These are phyloP conservation scores for Xylariaceae sp. DNA, from an alignment of 2,329 filamentous ascomycete genomes.

Conservation along the genomic window DNA sequence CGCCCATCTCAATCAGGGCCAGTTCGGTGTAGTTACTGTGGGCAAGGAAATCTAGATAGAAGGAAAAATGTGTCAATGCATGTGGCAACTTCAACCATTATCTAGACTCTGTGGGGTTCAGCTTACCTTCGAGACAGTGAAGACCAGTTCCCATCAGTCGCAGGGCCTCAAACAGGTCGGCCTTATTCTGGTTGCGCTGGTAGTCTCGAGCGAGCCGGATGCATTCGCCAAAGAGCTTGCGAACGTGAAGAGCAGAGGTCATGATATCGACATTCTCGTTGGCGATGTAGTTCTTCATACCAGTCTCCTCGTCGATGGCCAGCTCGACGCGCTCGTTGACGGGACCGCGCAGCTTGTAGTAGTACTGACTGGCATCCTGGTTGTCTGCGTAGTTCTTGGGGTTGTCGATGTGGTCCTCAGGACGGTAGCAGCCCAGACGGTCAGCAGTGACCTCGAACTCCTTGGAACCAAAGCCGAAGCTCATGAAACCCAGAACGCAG, in stretches of 20 bases:
- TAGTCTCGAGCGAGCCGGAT: constrained; percentile 79
- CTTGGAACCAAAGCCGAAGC: constrained; percentile 73
- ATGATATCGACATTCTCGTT: constrained; percentile 73
- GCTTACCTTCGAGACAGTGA: constrained; percentile 73
- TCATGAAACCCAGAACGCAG: constrained; percentile 86
- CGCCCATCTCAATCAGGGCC: constrained; percentile 79
- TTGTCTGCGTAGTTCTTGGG: constrained; percentile 85
- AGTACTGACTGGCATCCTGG: constrained; percentile 75
- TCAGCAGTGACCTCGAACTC: constrained; percentile 82
- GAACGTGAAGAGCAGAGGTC: constrained; percentile 73
- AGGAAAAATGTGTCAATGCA: constrained; percentile 6
- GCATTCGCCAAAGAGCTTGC: constrained; percentile 64
- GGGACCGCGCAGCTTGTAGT: constrained; percentile 72
- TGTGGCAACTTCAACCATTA: neutral
- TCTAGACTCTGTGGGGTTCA: neutral
- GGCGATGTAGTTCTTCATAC: constrained; percentile 92
- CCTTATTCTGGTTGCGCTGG: constrained; percentile 57
- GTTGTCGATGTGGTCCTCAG: constrained; percentile 78
- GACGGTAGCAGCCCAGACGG: constrained; percentile 73
- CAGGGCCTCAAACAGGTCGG: constrained; percentile 82
- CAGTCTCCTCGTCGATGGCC: constrained; percentile 66
- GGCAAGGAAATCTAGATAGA: constrained; percentile 67
- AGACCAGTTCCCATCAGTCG: constrained; percentile 80
- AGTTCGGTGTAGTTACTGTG: constrained; percentile 93
- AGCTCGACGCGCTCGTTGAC: constrained; percentile 76